These are phyloP conservation scores for Verbascum thapsus DNA, from an alignment of 257 asterid genomes.

Conservation along the genomic window DNA sequence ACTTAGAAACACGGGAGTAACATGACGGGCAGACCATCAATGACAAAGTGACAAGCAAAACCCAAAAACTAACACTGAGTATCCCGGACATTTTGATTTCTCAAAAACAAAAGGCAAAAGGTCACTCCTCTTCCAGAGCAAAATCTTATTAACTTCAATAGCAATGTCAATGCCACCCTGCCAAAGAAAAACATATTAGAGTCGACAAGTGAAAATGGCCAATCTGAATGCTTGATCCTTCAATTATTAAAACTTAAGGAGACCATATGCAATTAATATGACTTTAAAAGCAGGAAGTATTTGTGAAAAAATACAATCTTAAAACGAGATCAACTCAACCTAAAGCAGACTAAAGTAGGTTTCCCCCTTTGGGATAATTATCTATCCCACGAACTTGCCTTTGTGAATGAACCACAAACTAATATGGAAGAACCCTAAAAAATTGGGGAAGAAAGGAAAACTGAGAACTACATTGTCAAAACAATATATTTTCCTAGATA, in stretches of 20 bases:
- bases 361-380: neutral
- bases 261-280: neutral
- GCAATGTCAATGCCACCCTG: constrained; percentile 29
- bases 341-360: neutral
- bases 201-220: neutral
- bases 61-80: constrained; percentile 42
- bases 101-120: constrained; percentile 36
- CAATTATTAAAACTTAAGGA: constrained; percentile 1
- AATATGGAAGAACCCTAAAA: neutral
- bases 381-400: neutral
- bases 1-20: neutral
- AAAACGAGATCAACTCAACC: neutral
- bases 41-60: constrained; percentile 15
- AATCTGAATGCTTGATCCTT: constrained; percentile 2
- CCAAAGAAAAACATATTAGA: constrained; percentile 24
- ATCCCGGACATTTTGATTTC: constrained; percentile 52
- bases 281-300: neutral
- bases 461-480: neutral
- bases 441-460: neutral
- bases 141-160: constrained; percentile 20
- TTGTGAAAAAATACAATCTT: constrained; percentile 2
- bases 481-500: neutral
- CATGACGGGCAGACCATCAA: neutral
- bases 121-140: constrained; percentile 36
- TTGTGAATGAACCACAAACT: constrained; percentile 14